phyloP scores from a whole-genome alignment of 2,329 filamentous ascomycete species.

The Colletotrichum zoysiae region DNA sequence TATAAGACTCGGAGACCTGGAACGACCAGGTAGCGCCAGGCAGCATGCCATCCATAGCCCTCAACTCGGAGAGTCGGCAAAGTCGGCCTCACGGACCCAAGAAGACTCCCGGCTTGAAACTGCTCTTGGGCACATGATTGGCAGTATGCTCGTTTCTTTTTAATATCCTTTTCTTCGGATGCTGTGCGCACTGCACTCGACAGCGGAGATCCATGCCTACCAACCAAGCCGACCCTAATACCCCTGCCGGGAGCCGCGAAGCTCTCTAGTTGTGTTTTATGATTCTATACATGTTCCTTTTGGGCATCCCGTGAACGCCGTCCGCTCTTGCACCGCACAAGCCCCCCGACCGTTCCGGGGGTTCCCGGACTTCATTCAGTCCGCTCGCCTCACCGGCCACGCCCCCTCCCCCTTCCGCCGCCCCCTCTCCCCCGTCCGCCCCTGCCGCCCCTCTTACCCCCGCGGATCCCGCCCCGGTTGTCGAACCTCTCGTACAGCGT shows the following conservation, averaged over 20 bases:
- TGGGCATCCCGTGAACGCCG: conserved; percentile 18
- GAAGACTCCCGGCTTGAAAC: neutral
- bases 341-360: neutral
- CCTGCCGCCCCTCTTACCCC: conserved; percentile 55
- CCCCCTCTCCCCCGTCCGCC: conserved; percentile 59
- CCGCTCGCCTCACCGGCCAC: conserved; percentile 42
- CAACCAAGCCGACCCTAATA: neutral
- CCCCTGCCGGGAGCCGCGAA: neutral
- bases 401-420: conserved; percentile 52
- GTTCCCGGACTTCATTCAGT: neutral
- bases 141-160: neutral
- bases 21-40: neutral
- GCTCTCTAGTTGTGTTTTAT: neutral
- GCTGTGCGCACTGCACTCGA: neutral
- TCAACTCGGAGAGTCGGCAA: too few species aligned
- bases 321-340: neutral
- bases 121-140: neutral
- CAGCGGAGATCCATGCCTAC: neutral
- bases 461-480: conserved; percentile 52
- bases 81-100: neutral
- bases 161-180: too few species aligned
- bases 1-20: neutral
- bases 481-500: conserved; percentile 74
- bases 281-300: conserved; percentile 13
- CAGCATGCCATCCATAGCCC: neutral